Evolutionary conservation across 805 yeast genomes (phyloP).

Genomic region (Pichia gijzeniarum): DNA sequence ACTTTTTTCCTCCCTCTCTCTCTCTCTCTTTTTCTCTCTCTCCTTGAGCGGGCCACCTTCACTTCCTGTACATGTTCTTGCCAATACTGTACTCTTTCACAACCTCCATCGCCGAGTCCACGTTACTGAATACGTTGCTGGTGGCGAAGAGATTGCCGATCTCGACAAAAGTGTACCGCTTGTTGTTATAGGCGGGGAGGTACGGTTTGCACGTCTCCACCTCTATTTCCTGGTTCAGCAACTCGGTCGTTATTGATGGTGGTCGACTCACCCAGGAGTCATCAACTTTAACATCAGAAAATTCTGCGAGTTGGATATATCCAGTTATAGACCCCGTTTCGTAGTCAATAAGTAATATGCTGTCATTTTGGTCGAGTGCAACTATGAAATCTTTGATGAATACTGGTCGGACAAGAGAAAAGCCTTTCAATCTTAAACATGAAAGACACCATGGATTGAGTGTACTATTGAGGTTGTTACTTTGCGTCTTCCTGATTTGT

Average conservation of each 20-base stretch:
- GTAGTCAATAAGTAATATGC: slow-evolving; percentile 16
- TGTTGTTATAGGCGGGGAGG: slow-evolving; percentile 22
- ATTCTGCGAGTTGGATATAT: too few species aligned
- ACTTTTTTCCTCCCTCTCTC: background rate
- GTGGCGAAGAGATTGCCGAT: slow-evolving; percentile 1
- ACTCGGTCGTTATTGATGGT: background rate
- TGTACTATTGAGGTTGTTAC: slow-evolving; percentile 12
- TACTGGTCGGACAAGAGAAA: slow-evolving; percentile 8
- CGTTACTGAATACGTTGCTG: background rate
- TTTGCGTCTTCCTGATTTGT: slow-evolving; percentile 1
- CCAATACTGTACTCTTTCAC: slow-evolving; percentile 4
- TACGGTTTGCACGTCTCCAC: slow-evolving; percentile 45
- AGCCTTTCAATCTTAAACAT: slow-evolving; percentile 20
- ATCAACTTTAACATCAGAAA: background rate
- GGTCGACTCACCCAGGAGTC: background rate
- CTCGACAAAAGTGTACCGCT: slow-evolving; percentile 21
- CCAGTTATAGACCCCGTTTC: slow-evolving; percentile 14
- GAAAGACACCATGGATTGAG: slow-evolving; percentile 43
- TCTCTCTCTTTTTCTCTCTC: background rate
- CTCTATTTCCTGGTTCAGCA: slow-evolving; percentile 34
- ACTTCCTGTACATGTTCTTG: background rate
- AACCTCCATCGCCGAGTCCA: background rate
- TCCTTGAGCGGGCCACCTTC: background rate
- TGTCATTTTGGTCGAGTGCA: slow-evolving; percentile 22
- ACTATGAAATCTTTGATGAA: slow-evolving; percentile 13